A percentile compares a stretch with the other conserved stretches of the same genome.
These are phyloP conservation scores for Acacia acuminata DNA, from an alignment of 306 rosid species.

Conservation along the genomic window DNA sequence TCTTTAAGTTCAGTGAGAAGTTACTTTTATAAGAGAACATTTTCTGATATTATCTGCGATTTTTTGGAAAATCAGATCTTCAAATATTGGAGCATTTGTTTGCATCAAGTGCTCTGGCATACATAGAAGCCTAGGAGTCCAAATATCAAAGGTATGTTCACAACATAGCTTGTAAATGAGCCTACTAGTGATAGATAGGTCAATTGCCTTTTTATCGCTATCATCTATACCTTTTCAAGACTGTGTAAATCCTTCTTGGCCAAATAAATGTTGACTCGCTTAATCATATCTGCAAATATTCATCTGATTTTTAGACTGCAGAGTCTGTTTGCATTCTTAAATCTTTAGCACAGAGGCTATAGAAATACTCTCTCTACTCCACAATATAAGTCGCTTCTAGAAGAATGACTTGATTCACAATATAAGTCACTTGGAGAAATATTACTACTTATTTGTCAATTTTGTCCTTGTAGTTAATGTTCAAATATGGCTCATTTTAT, in stretches of 20 bases:
- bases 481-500: no score
- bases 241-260: not conserved
- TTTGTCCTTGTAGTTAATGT: no score
- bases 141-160: conserved; percentile 78
- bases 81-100: conserved; percentile 76
- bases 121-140: conserved; percentile 95
- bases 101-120: conserved; percentile 97
- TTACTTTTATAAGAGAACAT: conserved; percentile 15
- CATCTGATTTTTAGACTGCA: not conserved
- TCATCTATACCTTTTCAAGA: not conserved
- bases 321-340: not conserved
- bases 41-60: conserved; percentile 22
- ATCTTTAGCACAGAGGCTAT: not conserved
- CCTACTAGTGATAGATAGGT: conserved; percentile 3
- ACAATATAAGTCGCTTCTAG: no score
- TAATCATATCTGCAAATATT: not conserved
- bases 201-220: not conserved
- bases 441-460: no score
- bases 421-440: no score
- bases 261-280: not conserved
- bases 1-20: not conserved
- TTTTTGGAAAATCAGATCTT: conserved; percentile 55
- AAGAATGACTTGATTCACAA: no score
- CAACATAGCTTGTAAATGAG: conserved; percentile 11
- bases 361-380: no score